phyloP scores from a whole-genome alignment of 1,284 basidiomycete species.

The Malassezia furfur region DNA sequence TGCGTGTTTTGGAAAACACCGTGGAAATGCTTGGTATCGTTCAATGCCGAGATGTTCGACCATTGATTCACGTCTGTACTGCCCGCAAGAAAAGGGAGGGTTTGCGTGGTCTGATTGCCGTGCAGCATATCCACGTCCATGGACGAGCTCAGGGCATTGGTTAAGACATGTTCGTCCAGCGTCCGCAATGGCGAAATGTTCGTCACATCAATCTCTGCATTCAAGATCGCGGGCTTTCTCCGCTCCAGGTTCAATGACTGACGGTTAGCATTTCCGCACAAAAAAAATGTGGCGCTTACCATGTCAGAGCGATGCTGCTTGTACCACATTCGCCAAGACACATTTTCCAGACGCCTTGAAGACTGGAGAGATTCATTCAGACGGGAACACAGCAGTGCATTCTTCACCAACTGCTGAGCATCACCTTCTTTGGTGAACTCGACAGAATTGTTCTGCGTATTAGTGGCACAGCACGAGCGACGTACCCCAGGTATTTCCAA shows the following conservation, averaged over 20 bases:
- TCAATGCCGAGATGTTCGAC: background rate
- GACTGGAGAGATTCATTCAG: background rate
- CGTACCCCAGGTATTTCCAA: slow-evolving; percentile 11
- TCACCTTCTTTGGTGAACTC: slow-evolving; percentile 9
- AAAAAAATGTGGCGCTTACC: background rate
- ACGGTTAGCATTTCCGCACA: too few species aligned
- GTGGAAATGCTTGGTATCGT: background rate
- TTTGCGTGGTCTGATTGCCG: too few species aligned
- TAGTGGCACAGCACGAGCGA: background rate
- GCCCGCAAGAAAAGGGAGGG: too few species aligned
- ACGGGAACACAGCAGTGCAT: background rate
- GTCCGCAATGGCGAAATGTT: too few species aligned
- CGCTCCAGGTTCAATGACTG: too few species aligned
- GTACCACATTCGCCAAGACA: slow-evolving; percentile 16
- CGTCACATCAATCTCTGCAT: too few species aligned
- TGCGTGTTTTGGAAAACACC: background rate
- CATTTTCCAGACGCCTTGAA: slow-evolving; percentile 9
- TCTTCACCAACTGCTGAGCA: background rate
- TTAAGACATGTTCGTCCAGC: too few species aligned
- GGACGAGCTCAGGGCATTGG: too few species aligned
- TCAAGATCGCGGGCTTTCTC: too few species aligned
- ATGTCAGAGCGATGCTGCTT: slow-evolving; percentile 1
- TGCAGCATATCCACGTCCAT: too few species aligned
- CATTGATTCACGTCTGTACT: background rate
- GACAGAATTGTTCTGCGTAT: background rate